Conservation (phyloP, 768 basidiomycete genomes). For the Pholiota conissans region DNA sequence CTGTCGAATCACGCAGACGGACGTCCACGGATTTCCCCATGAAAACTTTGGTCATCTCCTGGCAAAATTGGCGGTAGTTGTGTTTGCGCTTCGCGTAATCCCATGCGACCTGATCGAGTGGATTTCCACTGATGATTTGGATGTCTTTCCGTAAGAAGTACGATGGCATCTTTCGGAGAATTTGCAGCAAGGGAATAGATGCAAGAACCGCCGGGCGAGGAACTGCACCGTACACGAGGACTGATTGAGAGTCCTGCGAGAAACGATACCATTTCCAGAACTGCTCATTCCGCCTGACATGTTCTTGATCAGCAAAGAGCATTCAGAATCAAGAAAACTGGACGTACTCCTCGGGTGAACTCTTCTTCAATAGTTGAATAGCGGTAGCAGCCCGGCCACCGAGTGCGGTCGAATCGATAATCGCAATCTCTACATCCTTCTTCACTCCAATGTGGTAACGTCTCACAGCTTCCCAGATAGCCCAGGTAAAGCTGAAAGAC, state of each 20-base stretch:
- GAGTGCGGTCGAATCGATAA: conserved; percentile 70
- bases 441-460: conserved; percentile 74
- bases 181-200: conserved; percentile 64
- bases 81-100: conserved; percentile 58
- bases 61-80: conserved; percentile 71
- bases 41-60: conserved; percentile 65
- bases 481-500: conserved; percentile 82
- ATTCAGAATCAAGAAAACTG: background rate
- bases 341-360: conserved; percentile 56
- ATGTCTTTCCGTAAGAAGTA: conserved; percentile 52
- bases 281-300: conserved; percentile 52
- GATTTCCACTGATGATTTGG: conserved; percentile 27
- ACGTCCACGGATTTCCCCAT: conserved; percentile 51
- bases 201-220: conserved; percentile 65
- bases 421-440: conserved; percentile 75
- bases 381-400: conserved; percentile 61
- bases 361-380: conserved; percentile 58
- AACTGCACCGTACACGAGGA: conserved; percentile 69
- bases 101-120: conserved; percentile 44
- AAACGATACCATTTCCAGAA: conserved; percentile 80
- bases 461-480: conserved; percentile 77
- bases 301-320: conserved; percentile 9
- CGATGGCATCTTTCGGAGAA: conserved; percentile 69
- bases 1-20: conserved; percentile 65
- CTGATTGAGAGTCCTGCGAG: conserved; percentile 74